phyloP scores from a whole-genome alignment of 176 grass and related monocot species.

The Alopecurus myosuroides region DNA sequence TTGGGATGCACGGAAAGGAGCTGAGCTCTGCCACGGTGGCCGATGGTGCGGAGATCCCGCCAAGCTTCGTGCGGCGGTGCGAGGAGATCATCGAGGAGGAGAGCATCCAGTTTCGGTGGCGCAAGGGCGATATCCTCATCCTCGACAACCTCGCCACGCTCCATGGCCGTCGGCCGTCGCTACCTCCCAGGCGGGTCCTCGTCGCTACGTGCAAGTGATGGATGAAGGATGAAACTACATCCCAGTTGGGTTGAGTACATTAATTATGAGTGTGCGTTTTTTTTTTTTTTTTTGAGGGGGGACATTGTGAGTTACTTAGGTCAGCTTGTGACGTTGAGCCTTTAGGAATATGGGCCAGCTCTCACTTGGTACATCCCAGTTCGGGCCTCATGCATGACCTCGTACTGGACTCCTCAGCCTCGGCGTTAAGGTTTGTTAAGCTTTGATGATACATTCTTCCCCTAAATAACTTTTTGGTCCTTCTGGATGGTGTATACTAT shows the following conservation, averaged over 20 bases:
- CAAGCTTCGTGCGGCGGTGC: constrained; percentile 39
- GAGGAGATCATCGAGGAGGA: constrained; percentile 70
- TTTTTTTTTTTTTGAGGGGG: too few relatives aligned
- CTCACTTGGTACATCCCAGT: background rate
- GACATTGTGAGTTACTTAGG: background rate
- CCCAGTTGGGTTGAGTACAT: too few relatives aligned
- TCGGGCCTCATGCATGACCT: background rate
- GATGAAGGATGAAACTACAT: too few relatives aligned
- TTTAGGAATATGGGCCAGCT: background rate
- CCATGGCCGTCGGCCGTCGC: constrained; percentile 30
- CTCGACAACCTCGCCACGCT: constrained; percentile 35
- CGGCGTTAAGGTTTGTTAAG: too few relatives aligned
- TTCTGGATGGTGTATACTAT: background rate
- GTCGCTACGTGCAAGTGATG: constrained; percentile 44
- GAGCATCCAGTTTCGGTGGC: constrained; percentile 66
- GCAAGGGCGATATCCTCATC: constrained; percentile 32
- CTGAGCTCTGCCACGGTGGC: constrained; percentile 51
- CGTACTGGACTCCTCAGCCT: background rate
- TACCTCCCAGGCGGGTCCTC: constrained; percentile 33
- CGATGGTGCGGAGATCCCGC: constrained; percentile 45
- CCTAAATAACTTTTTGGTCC: background rate
- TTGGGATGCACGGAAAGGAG: constrained; percentile 55
- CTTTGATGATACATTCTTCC: too few relatives aligned
- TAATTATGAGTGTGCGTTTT: too few relatives aligned
- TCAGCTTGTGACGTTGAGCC: background rate